Evolutionary conservation across 2,329 filamentous ascomycete species (phyloP).

Genomic region (Trichoderma arundinaceum): DNA sequence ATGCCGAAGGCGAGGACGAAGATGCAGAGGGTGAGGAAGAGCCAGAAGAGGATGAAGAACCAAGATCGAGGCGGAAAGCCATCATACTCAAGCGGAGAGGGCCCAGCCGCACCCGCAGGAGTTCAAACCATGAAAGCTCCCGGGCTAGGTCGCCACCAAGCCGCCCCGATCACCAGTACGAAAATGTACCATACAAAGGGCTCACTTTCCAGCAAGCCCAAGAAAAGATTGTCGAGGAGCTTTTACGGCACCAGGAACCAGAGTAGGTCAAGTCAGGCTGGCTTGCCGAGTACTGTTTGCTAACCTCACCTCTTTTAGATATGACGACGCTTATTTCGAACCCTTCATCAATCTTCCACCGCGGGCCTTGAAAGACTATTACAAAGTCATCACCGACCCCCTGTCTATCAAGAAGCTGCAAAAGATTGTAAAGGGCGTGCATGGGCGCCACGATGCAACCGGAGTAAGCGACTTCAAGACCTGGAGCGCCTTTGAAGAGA

Average conservation of each 20-base stretch:
- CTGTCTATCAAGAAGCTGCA: constrained; percentile 78
- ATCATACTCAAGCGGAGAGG: constrained; percentile 49
- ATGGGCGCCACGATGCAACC: constrained; percentile 69
- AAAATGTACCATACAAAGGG: constrained; percentile 68
- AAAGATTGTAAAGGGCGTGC: constrained; percentile 75
- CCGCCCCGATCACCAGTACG: constrained; percentile 60
- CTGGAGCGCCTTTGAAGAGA: constrained; percentile 82
- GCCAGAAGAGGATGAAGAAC: constrained; percentile 40
- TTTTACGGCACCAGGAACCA: constrained; percentile 71
- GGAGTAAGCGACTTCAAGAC: constrained; percentile 73
- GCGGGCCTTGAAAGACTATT: constrained; percentile 81
- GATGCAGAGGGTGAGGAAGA: constrained; percentile 40
- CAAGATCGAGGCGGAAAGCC: constrained; percentile 45
- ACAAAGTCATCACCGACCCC: constrained; percentile 80
- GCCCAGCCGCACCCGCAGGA: constrained; percentile 46
- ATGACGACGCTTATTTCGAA: constrained; percentile 71
- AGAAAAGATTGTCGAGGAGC: constrained; percentile 79
- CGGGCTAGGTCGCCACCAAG: constrained; percentile 47
- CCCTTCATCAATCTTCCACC: constrained; percentile 81
- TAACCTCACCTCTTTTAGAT: constrained; percentile 52
- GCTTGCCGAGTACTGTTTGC: neutral
- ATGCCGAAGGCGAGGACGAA: constrained; percentile 38
- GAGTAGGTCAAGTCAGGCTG: constrained; percentile 53
- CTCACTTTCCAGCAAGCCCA: constrained; percentile 84
- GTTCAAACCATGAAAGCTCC: constrained; percentile 43